Percentiles rank a stretch among this genome's conserved stretches.
phyloP scores from a whole-genome alignment of 1,284 basidiomycete genomes.

The Wolfiporia cocos region DNA sequence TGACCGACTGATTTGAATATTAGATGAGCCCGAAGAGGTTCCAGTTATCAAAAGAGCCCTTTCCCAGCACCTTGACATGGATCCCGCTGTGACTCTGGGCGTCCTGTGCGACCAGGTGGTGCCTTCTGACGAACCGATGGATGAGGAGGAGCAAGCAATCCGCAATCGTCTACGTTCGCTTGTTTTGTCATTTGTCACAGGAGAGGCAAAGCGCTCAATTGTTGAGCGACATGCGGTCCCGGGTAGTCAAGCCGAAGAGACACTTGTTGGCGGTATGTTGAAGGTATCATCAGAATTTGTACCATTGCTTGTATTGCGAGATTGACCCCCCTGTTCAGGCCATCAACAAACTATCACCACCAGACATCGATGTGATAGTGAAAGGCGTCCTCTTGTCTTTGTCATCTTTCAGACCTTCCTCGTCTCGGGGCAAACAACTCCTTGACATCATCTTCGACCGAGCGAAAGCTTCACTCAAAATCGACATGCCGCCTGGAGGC shows the following conservation, averaged over 20 bases:
- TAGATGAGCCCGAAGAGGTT: slow-evolving; percentile 64
- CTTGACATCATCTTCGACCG: slow-evolving; percentile 39
- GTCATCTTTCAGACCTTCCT: slow-evolving; percentile 35
- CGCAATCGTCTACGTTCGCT: slow-evolving; percentile 50
- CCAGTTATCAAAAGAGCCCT: slow-evolving; percentile 54
- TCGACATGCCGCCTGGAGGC: slow-evolving; percentile 25
- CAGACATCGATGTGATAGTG: slow-evolving; percentile 42
- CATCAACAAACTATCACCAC: slow-evolving; percentile 36
- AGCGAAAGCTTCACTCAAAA: slow-evolving; percentile 31
- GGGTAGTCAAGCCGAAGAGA: slow-evolving; percentile 41
- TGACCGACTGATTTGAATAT: background rate
- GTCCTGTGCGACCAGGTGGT: slow-evolving; percentile 66
- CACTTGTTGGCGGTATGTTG: slow-evolving; percentile 42
- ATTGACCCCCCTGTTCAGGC: slow-evolving; percentile 31
- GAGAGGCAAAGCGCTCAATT: slow-evolving; percentile 44
- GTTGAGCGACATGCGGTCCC: slow-evolving; percentile 37
- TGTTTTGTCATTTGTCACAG: slow-evolving; percentile 52
- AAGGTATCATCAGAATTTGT: slow-evolving; percentile 30
- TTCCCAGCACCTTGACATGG: slow-evolving; percentile 56
- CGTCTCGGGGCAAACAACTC: slow-evolving; percentile 35
- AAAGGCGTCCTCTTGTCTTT: slow-evolving; percentile 47
- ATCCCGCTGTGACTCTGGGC: slow-evolving; percentile 50
- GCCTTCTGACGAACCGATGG: slow-evolving; percentile 41
- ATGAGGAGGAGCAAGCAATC: slow-evolving; percentile 54
- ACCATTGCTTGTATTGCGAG: background rate